Base-by-base conservation (phyloP, 2,329 filamentous ascomycete genomes). In the Neoarthrinium moseri region DNA sequence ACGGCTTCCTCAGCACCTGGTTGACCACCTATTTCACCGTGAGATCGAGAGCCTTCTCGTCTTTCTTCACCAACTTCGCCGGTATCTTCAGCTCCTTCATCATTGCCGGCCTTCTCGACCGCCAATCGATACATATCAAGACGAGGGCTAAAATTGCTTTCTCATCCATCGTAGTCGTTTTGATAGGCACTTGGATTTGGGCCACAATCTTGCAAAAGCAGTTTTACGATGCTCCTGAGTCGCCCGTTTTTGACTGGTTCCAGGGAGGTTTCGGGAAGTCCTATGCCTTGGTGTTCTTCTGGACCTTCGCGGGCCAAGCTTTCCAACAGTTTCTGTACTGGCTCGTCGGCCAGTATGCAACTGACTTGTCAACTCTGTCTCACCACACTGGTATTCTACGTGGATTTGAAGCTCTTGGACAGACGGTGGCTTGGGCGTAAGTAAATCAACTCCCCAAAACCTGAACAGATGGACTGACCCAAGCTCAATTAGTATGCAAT, bases 11-110 rank as follows among this genome's bases (percentile, higher is more conserved):
- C 15, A 57, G 54, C 51, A 63, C 61, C 11, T 63, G 57, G 56
- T 44, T 62, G 24, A 63, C 60, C 2, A 55, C 49, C 37, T 64
- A 63, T 53, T 64, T 64, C 46, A 61, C 60, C 41, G 61, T 64
- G 8, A 59, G 61, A 17, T 47, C 61, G 27, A 59, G 61, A 17
- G 61, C 61, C 18, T 63, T 64, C 49, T 62, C 59, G 33, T 62
- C 60, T 21, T 64, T 64, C 53, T 61, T 61, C 49, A 63, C 60
- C 51, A 64, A 63, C 52, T 63, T 63, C 41, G 60, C 60, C 33
- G 58, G 58, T 32, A 56, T 60, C 51, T 55, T 58, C 45, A 58
- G 55, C 50, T 60, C 57, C n/a, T 63, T 62, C 51, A 47, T 62
- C 13, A 55, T 62, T 48, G 60, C 60, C 6, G 26, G 49, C 4